Percentiles rank a stretch among this genome's conserved stretches.
Conservation (phyloP, 2,329 filamentous ascomycete species). For the Aspergillus persii region DNA sequence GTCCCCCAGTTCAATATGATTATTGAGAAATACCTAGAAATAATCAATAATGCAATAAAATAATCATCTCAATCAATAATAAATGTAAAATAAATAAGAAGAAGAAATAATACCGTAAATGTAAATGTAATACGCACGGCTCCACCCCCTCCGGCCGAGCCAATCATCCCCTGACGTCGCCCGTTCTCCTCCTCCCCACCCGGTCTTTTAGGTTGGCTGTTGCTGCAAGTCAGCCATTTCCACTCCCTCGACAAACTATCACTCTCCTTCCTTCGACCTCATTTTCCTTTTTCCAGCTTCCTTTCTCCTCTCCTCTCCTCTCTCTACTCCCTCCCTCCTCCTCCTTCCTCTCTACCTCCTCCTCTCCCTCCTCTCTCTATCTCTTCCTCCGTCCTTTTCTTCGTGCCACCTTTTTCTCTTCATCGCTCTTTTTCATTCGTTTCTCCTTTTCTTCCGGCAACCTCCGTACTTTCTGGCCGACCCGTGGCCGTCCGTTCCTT, state of each 20-base stretch:
- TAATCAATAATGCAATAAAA: too few relatives aligned
- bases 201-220: neutral
- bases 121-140: neutral
- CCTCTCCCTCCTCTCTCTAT: slow-evolving; percentile 10
- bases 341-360: slow-evolving; percentile 10
- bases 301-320: slow-evolving; percentile 18
- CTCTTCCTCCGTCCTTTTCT: slow-evolving; percentile 12
- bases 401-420: slow-evolving; percentile 12
- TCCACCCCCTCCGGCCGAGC: neutral
- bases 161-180: slow-evolving; percentile 13
- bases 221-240: slow-evolving; percentile 6
- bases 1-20: too few relatives aligned
- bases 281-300: slow-evolving; percentile 8
- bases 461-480: slow-evolving; percentile 22
- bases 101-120: too few relatives aligned
- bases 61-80: too few relatives aligned
- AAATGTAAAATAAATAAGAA: too few relatives aligned
- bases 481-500: slow-evolving; percentile 42
- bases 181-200: slow-evolving; percentile 9
- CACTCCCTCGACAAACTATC: slow-evolving; percentile 1
- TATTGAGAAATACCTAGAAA: too few relatives aligned
- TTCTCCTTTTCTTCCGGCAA: slow-evolving; percentile 11
- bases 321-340: slow-evolving; percentile 17
- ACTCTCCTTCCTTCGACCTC: slow-evolving; percentile 6
- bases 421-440: slow-evolving; percentile 10